These are phyloP conservation scores for Neofusicoccum parvum DNA, from an alignment of 2,329 filamentous ascomycete species.

Conservation along the genomic window DNA sequence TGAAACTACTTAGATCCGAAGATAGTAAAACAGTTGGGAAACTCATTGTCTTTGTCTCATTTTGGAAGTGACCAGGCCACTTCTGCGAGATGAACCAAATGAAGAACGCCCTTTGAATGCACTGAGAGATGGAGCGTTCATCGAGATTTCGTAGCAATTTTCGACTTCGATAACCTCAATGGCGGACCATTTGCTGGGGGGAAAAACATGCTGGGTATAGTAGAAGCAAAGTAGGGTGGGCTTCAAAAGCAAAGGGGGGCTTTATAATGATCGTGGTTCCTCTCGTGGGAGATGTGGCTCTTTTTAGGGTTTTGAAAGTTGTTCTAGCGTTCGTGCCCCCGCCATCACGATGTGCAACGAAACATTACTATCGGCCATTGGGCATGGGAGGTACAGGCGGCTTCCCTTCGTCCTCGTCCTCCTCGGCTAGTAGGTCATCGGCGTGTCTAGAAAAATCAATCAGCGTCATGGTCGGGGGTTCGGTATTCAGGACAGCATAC, in stretches of 20 bases:
- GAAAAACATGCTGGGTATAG: slow-evolving; percentile 22
- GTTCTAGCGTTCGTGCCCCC: slow-evolving; percentile 7
- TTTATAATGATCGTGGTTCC: slow-evolving; percentile 13
- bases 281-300: slow-evolving; percentile 13
- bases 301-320: slow-evolving; percentile 6
- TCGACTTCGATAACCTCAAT: not conserved
- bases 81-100: not conserved
- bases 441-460: slow-evolving; percentile 37
- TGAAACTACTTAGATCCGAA: slow-evolving; percentile 3
- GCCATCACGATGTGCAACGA: not conserved
- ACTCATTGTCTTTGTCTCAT: not conserved
- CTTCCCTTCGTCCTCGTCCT: slow-evolving; percentile 40
- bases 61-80: not conserved
- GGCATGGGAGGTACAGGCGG: slow-evolving; percentile 22
- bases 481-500: slow-evolving; percentile 40
- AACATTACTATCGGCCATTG: slow-evolving; percentile 11
- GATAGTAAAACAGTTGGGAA: not conserved
- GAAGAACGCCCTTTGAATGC: slow-evolving; percentile 7
- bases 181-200: not conserved
- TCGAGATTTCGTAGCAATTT: slow-evolving; percentile 3
- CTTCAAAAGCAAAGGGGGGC: slow-evolving; percentile 3
- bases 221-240: slow-evolving; percentile 14
- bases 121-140: not conserved
- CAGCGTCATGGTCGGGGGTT: not conserved
- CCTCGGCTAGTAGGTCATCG: slow-evolving; percentile 45